Base-by-base conservation (phyloP, 2,329 filamentous ascomycete genomes). In the Fusarium succisae region DNA sequence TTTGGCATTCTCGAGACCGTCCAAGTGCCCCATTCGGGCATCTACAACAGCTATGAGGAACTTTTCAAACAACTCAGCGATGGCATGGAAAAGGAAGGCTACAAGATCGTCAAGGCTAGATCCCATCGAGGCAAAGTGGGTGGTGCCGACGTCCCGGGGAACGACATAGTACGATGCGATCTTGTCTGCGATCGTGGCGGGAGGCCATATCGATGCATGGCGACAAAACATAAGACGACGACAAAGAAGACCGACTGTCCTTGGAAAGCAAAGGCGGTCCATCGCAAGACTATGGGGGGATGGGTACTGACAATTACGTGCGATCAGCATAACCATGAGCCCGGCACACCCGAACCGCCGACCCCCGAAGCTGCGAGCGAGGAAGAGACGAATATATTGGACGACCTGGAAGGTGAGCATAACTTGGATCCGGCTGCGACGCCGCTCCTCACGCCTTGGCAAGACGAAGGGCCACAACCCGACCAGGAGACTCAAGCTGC, bases 181-280 rank as follows among this genome's bases (percentile, higher is more conserved):
- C 81, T 86, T 6, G 84, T 85, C n/a, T 86, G 84, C 75, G 82
- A 86, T 70, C 82, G 84, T 51, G 84, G 84, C 55, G 84, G 84
- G 30, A 79, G 83, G 44, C 82, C 84, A 15, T 86, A 86, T 74
- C 83, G 83, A 50, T 84, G 83, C 69, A 80, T 81, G 76, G 84
- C 84, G 12, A 86, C 83, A 10, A 84, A 85, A 76, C 83, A 84
- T 71, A 85, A 85, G 76, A 84, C 84, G 12, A 82, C 83, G 30
- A 86, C 84, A 13, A 86, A 86, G 75, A 86, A 86, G 79, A 86
- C 84, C 1, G 82, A 83, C 55, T 86, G 84, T 30, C 84, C 84
- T 9, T 86, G 84, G 84, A 84, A 84, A 69, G 84, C 84, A 37
- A 86, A 85, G 68, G 84, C 84, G 2, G 84, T 85, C 13, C 80